These are phyloP conservation scores for Crithidia bombi DNA, from an alignment of 208 protist genomes.

Conservation along the genomic window DNA sequence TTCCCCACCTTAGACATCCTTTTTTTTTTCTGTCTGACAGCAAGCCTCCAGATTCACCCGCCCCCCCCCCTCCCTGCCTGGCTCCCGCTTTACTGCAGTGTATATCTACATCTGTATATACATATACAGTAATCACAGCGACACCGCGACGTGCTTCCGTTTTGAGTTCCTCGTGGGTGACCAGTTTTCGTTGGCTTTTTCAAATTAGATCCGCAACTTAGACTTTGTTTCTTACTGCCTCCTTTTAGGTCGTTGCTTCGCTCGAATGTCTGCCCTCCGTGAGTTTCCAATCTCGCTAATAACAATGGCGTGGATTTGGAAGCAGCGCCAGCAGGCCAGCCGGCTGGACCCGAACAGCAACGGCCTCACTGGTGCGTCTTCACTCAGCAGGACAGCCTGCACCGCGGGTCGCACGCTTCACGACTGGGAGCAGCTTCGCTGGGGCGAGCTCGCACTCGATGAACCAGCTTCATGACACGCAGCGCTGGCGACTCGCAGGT, in stretches of 20 bases:
- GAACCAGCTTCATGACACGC: slow-evolving; percentile 24
- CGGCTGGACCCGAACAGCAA: slow-evolving; percentile 34
- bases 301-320: slow-evolving; percentile 44
- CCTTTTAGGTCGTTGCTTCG: background rate
- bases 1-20: background rate
- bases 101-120: too few species aligned
- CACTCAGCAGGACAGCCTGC: slow-evolving; percentile 26
- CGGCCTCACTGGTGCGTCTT: slow-evolving; percentile 23
- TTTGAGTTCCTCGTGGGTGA: too few species aligned
- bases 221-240: background rate
- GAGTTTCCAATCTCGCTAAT: slow-evolving; percentile 55
- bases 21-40: slow-evolving; percentile 6
- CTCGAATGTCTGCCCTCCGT: slow-evolving; percentile 50
- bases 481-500: slow-evolving; percentile 24
- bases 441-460: slow-evolving; percentile 25
- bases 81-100: background rate
- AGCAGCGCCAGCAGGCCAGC: slow-evolving; percentile 58
- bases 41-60: background rate
- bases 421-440: slow-evolving; percentile 21
- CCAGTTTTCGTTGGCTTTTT: too few species aligned
- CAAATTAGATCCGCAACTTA: background rate
- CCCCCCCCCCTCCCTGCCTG: too few species aligned
- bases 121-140: too few species aligned
- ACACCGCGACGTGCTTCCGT: too few species aligned
- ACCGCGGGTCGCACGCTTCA: slow-evolving; percentile 34